Conservation (phyloP, 1,284 basidiomycete species). For the Ustilago crameri region DNA sequence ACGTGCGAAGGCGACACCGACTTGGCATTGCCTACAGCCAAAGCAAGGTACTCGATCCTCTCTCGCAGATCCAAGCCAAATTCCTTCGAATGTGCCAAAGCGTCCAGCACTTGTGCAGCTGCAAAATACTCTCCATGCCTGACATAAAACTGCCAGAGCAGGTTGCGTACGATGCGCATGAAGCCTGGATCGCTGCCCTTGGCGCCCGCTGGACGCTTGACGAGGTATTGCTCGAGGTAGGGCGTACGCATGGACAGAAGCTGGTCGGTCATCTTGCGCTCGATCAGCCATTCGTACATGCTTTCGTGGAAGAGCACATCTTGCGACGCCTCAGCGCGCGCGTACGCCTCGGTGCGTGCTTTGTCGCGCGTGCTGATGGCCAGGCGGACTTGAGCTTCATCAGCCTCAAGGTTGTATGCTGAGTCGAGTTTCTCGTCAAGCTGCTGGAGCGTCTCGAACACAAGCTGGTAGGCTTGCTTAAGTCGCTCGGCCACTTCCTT, state of each 20-base stretch:
- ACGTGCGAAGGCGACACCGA: constrained; percentile 49
- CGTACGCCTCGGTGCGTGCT: constrained; percentile 52
- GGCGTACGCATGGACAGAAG: constrained; percentile 77
- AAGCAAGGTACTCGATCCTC: constrained; percentile 68
- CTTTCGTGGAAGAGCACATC: constrained; percentile 95
- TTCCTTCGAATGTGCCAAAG: constrained; percentile 86
- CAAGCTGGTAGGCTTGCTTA: constrained; percentile 76
- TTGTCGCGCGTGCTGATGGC: constrained; percentile 58
- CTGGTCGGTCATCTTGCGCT: constrained; percentile 82
- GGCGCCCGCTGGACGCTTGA: constrained; percentile 78
- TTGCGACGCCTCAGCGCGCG: constrained; percentile 78
- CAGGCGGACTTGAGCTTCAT: constrained; percentile 58
- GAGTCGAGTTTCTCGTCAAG: constrained; percentile 75
- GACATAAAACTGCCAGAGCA: constrained; percentile 97
- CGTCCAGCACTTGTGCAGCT: constrained; percentile 87
- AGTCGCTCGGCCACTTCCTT: constrained; percentile 72
- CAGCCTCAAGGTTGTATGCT: constrained; percentile 41
- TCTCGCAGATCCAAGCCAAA: constrained; percentile 69
- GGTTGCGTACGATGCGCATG: constrained; percentile 74
- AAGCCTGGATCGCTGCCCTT: constrained; percentile 32
- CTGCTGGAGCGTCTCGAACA: constrained; percentile 77
- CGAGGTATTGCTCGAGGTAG: constrained; percentile 87
- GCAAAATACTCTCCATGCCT: constrained; percentile 75
- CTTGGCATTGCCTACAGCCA: constrained; percentile 95
- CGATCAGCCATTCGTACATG: constrained; percentile 92